Base-by-base conservation (phyloP, 257 asterid species). In the Vinca minor region DNA sequence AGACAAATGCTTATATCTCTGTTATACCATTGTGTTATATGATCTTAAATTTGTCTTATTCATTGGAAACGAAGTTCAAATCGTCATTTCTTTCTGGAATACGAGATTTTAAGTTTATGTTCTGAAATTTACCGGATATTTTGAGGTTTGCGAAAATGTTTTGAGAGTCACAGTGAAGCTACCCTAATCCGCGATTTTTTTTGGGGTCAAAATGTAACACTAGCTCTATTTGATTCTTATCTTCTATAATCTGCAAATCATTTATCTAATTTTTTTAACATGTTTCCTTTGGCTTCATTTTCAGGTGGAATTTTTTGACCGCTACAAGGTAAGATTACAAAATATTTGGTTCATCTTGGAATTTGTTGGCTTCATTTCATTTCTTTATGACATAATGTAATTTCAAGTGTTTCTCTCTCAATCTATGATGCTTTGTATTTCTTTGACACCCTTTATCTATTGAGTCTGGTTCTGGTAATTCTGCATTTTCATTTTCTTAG, bases 261-360 rank as follows among this genome's bases (percentile, higher is more conserved):
- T 49, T 62, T 20, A 62, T 49, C 62, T n/a, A 21, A 41, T 21
- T 38, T 71, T n/a, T 63, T 81, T 83, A 52, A 76, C 49, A 44
- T 44, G 7, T 66, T 31, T 47, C 26, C 17, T 41, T 56, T 66
- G 42, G 28, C 62, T 47, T 75, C 66, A 31, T 76, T 67, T 76
- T 76, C 93, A 92, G 98, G 85, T 89, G 78, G 95, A 85, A 64
- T 92, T 92, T 77, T 92, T 92, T 63, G 97, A 92, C 76, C 86
- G 78, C 54, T 82, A 85, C 84, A 92, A 92, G 98, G 98, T 92
- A 73, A 65, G 42, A 15, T 8, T 42, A 18, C 26, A 34, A 39
- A 15, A 31, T 44, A 25, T 62, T 6, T 61, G 23, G 23, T 61
- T 15, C 14, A 21, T 8, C 5, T 14, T 12, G 1, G 21, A 17